Evolutionary conservation across 2,329 filamentous ascomycete genomes (phyloP).

Genomic region (Fusarium staphyleae): DNA sequence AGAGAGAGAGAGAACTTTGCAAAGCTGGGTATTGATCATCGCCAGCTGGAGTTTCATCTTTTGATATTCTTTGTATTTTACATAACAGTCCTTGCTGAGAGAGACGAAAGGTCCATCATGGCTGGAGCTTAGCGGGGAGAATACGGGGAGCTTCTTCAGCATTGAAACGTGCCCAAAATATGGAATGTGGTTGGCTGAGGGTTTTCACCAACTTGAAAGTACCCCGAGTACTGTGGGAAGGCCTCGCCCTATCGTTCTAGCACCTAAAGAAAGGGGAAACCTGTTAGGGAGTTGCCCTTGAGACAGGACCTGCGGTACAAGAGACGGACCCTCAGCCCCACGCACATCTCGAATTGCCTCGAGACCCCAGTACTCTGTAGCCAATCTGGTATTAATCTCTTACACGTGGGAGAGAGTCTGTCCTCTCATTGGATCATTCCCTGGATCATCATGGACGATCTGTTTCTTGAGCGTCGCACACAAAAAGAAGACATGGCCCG

Average conservation of each 20-base stretch:
- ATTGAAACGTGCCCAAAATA: slow-evolving; percentile 13
- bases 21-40: no score
- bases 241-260: not conserved
- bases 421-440: slow-evolving; percentile 25
- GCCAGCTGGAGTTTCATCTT: no score
- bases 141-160: not conserved
- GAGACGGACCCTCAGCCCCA: not conserved
- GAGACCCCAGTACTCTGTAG: slow-evolving; percentile 31
- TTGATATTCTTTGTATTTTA: no score
- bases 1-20: not conserved
- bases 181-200: slow-evolving; percentile 13
- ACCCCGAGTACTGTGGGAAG: not conserved
- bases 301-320: not conserved
- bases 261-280: not conserved
- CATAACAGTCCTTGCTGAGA: no score
- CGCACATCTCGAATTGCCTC: not conserved
- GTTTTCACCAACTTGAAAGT: not conserved
- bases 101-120: no score
- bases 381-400: slow-evolving; percentile 33
- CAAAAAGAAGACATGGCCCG: slow-evolving; percentile 1
- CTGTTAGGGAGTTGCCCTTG: not conserved
- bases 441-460: not conserved
- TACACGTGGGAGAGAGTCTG: slow-evolving; percentile 27
- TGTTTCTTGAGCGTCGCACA: not conserved
- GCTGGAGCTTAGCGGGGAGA: no score